Evolutionary conservation across 2,329 filamentous ascomycete species (phyloP).

Genomic region (Fusarium solani-melongenae): DNA sequence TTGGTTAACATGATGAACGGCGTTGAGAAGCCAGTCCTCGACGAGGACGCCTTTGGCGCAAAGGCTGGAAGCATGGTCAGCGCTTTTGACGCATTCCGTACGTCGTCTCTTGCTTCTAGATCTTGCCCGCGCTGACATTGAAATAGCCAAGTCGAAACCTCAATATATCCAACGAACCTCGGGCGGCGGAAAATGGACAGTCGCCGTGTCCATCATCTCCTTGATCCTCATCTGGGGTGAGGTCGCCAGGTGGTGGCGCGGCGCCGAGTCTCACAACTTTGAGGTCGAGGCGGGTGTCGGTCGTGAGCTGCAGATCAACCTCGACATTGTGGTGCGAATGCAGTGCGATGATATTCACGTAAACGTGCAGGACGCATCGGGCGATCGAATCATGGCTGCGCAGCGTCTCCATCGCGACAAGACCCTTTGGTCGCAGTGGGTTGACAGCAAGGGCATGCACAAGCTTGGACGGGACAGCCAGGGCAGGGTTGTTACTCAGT

Average conservation of each 20-base stretch:
- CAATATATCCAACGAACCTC: conserved; percentile 88
- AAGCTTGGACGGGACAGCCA: conserved; percentile 66
- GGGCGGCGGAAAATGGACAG: conserved; percentile 93
- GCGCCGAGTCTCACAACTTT: conserved; percentile 88
- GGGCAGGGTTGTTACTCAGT: conserved; percentile 66
- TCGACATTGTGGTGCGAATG: conserved; percentile 95
- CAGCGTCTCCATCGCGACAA: conserved; percentile 78
- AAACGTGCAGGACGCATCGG: conserved; percentile 95
- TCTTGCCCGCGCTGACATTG: conserved; percentile 23
- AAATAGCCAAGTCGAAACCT: conserved; percentile 89
- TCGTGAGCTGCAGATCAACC: conserved; percentile 90
- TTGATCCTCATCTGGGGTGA: conserved; percentile 82
- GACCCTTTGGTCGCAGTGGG: conserved; percentile 87
- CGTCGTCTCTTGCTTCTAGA: conserved; percentile 53
- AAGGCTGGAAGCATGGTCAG: conserved; percentile 74
- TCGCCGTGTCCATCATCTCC: conserved; percentile 81
- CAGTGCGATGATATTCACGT: conserved; percentile 87
- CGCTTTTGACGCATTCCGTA: conserved; percentile 98
- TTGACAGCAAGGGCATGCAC: conserved; percentile 74
- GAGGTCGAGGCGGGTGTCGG: conserved; percentile 92
- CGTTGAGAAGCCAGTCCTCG: conserved; percentile 72
- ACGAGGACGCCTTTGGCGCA: conserved; percentile 84
- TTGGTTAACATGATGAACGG: conserved; percentile 73
- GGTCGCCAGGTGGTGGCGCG: conserved; percentile 83
- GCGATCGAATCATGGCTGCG: conserved; percentile 89